Evolutionary conservation across 768 basidiomycete genomes (phyloP).

Genomic region (Naganishia antarctica): DNA sequence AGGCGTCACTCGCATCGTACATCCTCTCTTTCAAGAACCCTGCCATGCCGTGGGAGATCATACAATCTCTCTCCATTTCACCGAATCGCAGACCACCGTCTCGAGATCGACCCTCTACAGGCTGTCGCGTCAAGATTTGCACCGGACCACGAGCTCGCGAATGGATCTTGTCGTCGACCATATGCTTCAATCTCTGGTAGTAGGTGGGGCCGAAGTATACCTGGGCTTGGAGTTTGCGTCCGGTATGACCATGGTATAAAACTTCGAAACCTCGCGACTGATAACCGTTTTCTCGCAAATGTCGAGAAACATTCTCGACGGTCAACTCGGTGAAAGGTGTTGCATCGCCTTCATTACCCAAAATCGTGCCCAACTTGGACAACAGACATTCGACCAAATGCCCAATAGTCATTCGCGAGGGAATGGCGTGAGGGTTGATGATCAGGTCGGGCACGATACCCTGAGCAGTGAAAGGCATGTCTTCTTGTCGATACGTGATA

Average conservation of each 20-base stretch:
- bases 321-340: constrained; percentile 98
- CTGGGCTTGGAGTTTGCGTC: constrained; percentile 95
- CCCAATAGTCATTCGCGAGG: constrained; percentile 99
- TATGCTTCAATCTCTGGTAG: constrained; percentile 97
- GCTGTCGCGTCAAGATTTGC: constrained; percentile 93
- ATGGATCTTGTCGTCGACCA: constrained; percentile 99
- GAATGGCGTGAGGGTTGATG: constrained; percentile 99
- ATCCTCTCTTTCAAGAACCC: constrained; percentile 95
- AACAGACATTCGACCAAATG: constrained; percentile 97
- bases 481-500: constrained; percentile 98
- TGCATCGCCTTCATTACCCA: constrained; percentile 95
- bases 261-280: constrained; percentile 95
- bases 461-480: constrained; percentile 98
- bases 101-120: constrained; percentile 96
- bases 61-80: constrained; percentile 99
- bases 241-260: constrained; percentile 98
- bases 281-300: constrained; percentile 83
- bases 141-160: constrained; percentile 95
- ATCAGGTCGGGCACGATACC: constrained; percentile 95
- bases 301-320: constrained; percentile 92
- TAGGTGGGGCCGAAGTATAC: constrained; percentile 98
- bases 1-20: constrained; percentile 59
- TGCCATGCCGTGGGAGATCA: constrained; percentile 99
- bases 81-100: constrained; percentile 99
- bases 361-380: constrained; percentile 90